Evolutionary conservation across 129 eudicot genomes (phyloP), one percentile per base, ranked within the genome.

Genomic region (Calendula officinalis): DNA sequence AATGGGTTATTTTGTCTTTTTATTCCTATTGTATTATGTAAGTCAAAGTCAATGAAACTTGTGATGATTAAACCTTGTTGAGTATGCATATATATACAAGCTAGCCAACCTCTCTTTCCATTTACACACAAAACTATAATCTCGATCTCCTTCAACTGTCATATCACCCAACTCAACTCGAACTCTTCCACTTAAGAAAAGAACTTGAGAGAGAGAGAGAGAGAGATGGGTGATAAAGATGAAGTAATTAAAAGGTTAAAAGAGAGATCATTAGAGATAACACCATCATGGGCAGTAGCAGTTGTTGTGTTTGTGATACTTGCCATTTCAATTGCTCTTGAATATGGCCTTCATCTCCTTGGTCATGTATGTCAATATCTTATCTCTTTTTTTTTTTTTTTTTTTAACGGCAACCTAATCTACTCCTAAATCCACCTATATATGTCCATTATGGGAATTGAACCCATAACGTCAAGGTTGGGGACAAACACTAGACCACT

Each of bases 211-310:
- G 59, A 49, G 69, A 41, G 27, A 48, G 60, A 48, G 45, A 38
- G 37, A 41, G 67, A 2, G 33, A 35, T 8, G 5, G 63, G 4
- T 0, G 61, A 0, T 12, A 16, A 34, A 33, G 11, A 10, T 0
- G 40, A 54, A 37, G 33, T 17, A 1, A 17, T 52, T 67, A 14
- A 30, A 41, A 63, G 36, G 64, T 2, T 4, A 22, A 45, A 63
- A 43, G 77, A 72, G 41, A 63, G 77, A 72, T 65, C 77, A 47
- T 45, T 72, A 64, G 44, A 55, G 50, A 22, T 72, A 56, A 72
- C 77, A 54, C 77, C 77, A 47, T 36, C 77, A 63, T 72, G 77
- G 77, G 77, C 77, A 36, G 71, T 72, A 10, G 77, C 77, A 37
- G 71, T 72, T 33, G 77, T 72, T 42, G 70, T 63, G 50, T 72